phyloP scores from a whole-genome alignment of 2,329 filamentous ascomycete species.

The Exserohilum turcica region DNA sequence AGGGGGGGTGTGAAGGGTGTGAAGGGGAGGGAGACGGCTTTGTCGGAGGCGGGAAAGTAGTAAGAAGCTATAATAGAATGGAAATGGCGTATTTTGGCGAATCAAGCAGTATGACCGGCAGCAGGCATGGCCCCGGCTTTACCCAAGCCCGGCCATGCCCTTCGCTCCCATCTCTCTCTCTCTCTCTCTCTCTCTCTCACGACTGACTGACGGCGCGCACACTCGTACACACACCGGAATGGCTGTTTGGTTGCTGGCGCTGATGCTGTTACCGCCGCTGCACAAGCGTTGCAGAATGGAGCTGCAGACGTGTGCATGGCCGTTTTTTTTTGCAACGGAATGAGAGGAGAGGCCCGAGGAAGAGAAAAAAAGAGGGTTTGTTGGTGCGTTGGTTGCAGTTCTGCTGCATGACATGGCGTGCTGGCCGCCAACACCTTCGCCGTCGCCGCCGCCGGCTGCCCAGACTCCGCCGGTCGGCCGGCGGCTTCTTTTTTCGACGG shows the following conservation, averaged over 20 bases:
- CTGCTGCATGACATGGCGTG: conserved; percentile 9
- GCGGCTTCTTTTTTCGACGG: too few species aligned
- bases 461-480: background rate
- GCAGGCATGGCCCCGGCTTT: conserved; percentile 2
- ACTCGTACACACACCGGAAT: too few species aligned
- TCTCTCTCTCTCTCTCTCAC: too few species aligned
- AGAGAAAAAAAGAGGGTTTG: background rate
- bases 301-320: too few species aligned
- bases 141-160: background rate
- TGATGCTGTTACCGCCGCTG: conserved; percentile 6
- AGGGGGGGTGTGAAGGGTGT: conserved; percentile 8
- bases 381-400: too few species aligned
- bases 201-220: too few species aligned
- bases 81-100: conserved; percentile 15
- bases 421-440: background rate
- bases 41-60: conserved; percentile 6
- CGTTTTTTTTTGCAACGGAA: too few species aligned
- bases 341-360: too few species aligned
- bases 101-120: conserved; percentile 15
- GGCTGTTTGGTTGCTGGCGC: too few species aligned
- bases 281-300: too few species aligned
- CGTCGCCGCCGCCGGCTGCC: background rate
- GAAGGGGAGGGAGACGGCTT: too few species aligned
- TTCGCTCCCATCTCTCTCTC: background rate
- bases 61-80: conserved; percentile 14